A percentile compares a stretch with the other conserved stretches of the same genome.
Conservation (phyloP, 441 rosid species). For the Aleurites moluccanus region DNA sequence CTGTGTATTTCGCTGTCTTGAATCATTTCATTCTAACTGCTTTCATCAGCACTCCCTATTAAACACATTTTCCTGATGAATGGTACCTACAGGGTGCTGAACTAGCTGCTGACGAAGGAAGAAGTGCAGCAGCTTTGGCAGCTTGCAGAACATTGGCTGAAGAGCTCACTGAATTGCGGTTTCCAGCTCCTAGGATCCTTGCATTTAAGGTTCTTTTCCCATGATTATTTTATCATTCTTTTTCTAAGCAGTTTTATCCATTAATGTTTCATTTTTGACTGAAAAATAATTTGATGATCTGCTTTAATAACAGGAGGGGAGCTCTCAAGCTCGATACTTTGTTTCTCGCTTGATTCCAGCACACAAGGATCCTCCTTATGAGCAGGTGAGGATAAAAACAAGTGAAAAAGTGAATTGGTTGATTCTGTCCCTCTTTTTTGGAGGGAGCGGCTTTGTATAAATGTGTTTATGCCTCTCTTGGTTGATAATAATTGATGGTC, state of each 20-base stretch:
- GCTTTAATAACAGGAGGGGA: conserved; percentile 67
- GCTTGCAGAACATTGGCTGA: conserved; percentile 96
- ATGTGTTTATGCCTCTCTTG: neutral
- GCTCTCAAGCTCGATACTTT: conserved; percentile 94
- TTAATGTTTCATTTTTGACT: neutral
- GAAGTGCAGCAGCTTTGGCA: conserved; percentile 84
- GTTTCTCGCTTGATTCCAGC: conserved; percentile 91
- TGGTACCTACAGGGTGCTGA: conserved; percentile 70
- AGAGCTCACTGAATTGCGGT: conserved; percentile 87
- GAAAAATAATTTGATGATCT: conserved; percentile 20
- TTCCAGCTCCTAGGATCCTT: conserved; percentile 95
- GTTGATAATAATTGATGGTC: neutral
- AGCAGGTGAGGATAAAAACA: conserved; percentile 57
- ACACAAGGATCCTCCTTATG: conserved; percentile 97
- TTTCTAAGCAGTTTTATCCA: conserved; percentile 2
- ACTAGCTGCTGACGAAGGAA: conserved; percentile 84
- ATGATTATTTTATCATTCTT: neutral
- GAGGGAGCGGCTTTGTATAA: neutral
- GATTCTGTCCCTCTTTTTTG: neutral
- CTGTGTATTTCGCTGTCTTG: neutral
- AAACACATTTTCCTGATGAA: conserved; percentile 1
- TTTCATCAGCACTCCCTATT: neutral
- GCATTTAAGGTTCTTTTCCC: conserved; percentile 72
- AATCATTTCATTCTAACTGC: neutral
- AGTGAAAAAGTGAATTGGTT: neutral